Evolutionary conservation across 805 yeast genomes (phyloP).

Genomic region (Kurtzmaniella cleridarum): DNA sequence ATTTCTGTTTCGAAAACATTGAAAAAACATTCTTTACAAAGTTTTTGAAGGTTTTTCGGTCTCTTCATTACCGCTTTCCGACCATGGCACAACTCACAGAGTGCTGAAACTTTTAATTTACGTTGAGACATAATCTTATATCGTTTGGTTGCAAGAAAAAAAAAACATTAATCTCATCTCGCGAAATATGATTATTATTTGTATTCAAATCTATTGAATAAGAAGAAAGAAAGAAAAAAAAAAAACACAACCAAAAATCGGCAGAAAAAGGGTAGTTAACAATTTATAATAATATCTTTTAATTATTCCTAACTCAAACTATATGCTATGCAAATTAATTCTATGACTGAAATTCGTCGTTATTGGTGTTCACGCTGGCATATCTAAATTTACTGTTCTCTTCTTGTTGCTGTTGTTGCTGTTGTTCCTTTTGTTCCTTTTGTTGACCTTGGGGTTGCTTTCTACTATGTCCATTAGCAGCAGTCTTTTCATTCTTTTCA

Average conservation of each 20-base stretch:
- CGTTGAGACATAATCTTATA: too few species aligned
- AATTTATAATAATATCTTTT: too few species aligned
- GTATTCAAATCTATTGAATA: not conserved
- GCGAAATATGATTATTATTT: too few species aligned
- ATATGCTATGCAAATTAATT: slow-evolving; percentile 2
- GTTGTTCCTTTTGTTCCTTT: slow-evolving; percentile 27
- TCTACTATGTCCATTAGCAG: slow-evolving; percentile 63
- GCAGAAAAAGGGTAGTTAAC: too few species aligned
- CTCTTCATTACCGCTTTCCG: slow-evolving; percentile 84
- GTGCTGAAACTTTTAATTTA: slow-evolving; percentile 31
- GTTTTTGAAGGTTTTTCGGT: slow-evolving; percentile 85
- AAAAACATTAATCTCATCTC: not conserved
- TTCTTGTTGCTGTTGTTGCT: slow-evolving; percentile 22
- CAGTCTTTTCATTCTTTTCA: slow-evolving; percentile 81
- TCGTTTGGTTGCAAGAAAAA: too few species aligned
- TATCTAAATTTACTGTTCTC: slow-evolving; percentile 38
- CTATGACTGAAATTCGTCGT: slow-evolving; percentile 38
- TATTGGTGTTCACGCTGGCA: slow-evolving; percentile 39
- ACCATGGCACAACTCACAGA: slow-evolving; percentile 80
- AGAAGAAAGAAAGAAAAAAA: slow-evolving; percentile 1
- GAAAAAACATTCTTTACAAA: slow-evolving; percentile 88
- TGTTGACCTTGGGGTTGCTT: slow-evolving; percentile 34
- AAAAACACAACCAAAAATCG: too few species aligned
- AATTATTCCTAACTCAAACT: not conserved
- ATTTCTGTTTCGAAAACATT: slow-evolving; percentile 92